These are phyloP conservation scores for Talaromyces sp. DNA, from an alignment of 2,329 filamentous ascomycete species.

Conservation along the genomic window DNA sequence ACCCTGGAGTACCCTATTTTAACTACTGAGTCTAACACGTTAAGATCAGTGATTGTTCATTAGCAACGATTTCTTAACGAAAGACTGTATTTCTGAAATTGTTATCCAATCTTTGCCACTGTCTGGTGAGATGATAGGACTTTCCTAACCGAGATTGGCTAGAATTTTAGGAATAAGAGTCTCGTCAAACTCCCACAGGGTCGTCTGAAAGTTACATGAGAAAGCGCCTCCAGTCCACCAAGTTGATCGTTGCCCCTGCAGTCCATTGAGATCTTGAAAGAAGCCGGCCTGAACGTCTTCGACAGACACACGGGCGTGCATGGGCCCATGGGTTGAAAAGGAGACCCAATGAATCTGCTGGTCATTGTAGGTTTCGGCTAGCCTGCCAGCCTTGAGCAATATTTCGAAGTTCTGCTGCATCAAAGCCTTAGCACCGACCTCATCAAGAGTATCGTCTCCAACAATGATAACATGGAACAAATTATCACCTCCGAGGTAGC, in stretches of 20 bases:
- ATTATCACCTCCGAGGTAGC: constrained; percentile 24
- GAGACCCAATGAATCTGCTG: constrained; percentile 23
- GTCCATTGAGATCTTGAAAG: constrained; percentile 35
- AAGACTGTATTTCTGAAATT: neutral
- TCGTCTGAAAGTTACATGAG: constrained; percentile 32
- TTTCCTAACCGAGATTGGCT: neutral
- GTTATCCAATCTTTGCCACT: neutral
- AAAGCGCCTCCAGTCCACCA: constrained; percentile 29
- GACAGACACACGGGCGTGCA: constrained; percentile 31
- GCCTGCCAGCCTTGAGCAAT: constrained; percentile 15
- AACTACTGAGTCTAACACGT: no score
- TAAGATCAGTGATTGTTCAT: no score
- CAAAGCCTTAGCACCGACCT: constrained; percentile 19
- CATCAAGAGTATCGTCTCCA: constrained; percentile 21
- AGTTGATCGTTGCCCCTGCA: constrained; percentile 41
- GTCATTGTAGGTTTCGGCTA: constrained; percentile 12
- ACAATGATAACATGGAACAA: constrained; percentile 25
- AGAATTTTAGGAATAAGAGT: constrained; percentile 23
- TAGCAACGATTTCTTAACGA: no score
- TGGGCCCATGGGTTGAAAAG: constrained; percentile 29
- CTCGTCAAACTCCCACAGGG: constrained; percentile 25
- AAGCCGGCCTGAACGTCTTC: constrained; percentile 35
- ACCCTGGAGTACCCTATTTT: no score
- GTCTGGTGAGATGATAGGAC: neutral
- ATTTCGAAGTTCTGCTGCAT: constrained; percentile 22